Base-by-base conservation (phyloP, 2,329 filamentous ascomycete genomes). In the Ceratocystis smalleyi region DNA sequence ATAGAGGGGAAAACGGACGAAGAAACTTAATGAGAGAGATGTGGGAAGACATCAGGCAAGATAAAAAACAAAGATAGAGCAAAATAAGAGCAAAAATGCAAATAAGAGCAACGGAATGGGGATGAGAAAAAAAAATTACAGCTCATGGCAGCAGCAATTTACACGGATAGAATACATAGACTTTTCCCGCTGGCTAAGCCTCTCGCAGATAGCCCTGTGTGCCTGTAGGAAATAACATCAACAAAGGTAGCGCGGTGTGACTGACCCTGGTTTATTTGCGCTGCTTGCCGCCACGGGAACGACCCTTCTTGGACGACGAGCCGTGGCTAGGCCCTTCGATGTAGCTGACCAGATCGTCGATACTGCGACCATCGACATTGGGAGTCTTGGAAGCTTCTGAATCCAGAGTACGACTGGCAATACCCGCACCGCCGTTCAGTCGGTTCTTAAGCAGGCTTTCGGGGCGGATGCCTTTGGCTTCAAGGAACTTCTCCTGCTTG, bases 301-400 rank as follows among this genome's bases (percentile, higher is more conserved):
- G 62, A 24, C 75, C 74, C 64, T 74, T 75, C 67, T 75, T 77
- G 68, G 77, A 76, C 70, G 79, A 43, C 17, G 62, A 77, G 67
- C 78, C 76, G 63, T 84, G 81, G 17, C 43, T 27, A 30, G 74
- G 78, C 54, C 91, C 92, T 74, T 97, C 94, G 69, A 99, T 97
- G 75, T 92, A 97, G 75, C 88, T 89, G 72, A 99, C 80, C 49
- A 99, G 78, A 74, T 99, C 92, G 70, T 97, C 91, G 68, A 99
- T 91, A 76, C 85, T 96, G 70, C 91, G 82, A 64, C 86, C 83
- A 72, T 95, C 89, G 59, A 91, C 77, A 62, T 74, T 61, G 30
- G 61, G 24, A 24, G 35, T 40, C 32, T 30, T 64, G 60, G 45
- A 61, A 5, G 30, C 63, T 60, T 59, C 57, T 24, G 19, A 57